phyloP scores from a whole-genome alignment of 2,329 filamentous ascomycete species.

The Xylariaceae sp. region DNA sequence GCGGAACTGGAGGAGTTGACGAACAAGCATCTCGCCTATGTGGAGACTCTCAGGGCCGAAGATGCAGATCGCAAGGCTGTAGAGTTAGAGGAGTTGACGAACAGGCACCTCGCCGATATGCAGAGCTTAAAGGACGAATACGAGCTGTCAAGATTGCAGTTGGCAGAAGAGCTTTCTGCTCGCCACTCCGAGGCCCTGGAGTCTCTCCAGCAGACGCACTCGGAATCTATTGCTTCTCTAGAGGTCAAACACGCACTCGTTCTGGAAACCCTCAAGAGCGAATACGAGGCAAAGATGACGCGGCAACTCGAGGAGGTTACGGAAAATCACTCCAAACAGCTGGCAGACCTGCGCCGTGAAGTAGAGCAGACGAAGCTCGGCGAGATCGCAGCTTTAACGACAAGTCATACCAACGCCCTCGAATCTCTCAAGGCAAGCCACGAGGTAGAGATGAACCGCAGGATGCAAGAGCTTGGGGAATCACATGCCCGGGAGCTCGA shows the following conservation, averaged over 20 bases:
- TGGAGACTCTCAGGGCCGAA: slow-evolving; percentile 21
- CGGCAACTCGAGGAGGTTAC: slow-evolving; percentile 15
- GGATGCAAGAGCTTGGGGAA: slow-evolving; percentile 19
- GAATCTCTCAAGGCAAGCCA: slow-evolving; percentile 22
- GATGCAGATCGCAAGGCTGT: slow-evolving; percentile 19
- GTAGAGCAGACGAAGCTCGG: slow-evolving; percentile 14
- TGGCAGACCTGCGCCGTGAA: slow-evolving; percentile 19
- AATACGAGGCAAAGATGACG: slow-evolving; percentile 15
- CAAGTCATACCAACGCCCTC: slow-evolving; percentile 17
- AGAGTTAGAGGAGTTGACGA: slow-evolving; percentile 14
- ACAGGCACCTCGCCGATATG: slow-evolving; percentile 19
- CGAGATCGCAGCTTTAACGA: slow-evolving; percentile 16
- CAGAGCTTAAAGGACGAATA: slow-evolving; percentile 18
- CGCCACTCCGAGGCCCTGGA: slow-evolving; percentile 11
- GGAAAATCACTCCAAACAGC: slow-evolving; percentile 14
- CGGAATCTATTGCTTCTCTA: slow-evolving; percentile 20
- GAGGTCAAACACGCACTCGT: slow-evolving; percentile 11
- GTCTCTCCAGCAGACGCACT: slow-evolving; percentile 17
- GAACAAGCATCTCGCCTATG: slow-evolving; percentile 19
- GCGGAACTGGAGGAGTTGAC: slow-evolving; percentile 15
- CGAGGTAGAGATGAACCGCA: slow-evolving; percentile 15
- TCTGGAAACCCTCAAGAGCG: slow-evolving; percentile 14
- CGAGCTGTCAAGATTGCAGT: slow-evolving; percentile 14
- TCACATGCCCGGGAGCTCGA: slow-evolving; percentile 18
- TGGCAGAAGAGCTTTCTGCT: slow-evolving; percentile 12